Conservation (phyloP, 2,329 filamentous ascomycete genomes). For the Colletotrichum limetticola region DNA sequence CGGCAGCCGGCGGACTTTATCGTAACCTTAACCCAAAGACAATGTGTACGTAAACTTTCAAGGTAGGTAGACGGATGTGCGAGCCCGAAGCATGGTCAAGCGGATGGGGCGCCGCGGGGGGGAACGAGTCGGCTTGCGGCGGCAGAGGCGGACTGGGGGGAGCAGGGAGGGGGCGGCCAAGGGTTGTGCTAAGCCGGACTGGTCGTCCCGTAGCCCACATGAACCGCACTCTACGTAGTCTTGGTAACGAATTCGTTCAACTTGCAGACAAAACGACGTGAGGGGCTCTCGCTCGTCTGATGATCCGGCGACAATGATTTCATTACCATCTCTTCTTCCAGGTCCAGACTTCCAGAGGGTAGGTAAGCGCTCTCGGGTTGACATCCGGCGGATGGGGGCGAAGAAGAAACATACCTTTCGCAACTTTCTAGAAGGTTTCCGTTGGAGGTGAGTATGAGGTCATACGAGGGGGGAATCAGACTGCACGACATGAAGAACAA, state of each 20-base stretch:
- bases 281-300: conserved; percentile 9
- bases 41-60: not conserved
- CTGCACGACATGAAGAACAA: too few species aligned
- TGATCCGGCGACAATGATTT: conserved; percentile 17
- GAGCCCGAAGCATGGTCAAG: not conserved
- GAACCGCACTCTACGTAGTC: not conserved
- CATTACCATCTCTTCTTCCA: not conserved
- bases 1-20: not conserved
- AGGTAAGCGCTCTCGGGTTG: not conserved
- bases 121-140: conserved; percentile 5
- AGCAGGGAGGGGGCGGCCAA: too few species aligned
- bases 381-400: not conserved
- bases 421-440: not conserved
- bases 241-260: not conserved
- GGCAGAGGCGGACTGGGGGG: not conserved
- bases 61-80: not conserved
- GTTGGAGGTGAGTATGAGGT: not conserved
- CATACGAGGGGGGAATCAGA: not conserved
- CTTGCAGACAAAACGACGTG: conserved; percentile 4
- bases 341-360: not conserved
- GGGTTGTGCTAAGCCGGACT: not conserved
- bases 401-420: too few species aligned
- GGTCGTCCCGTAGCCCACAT: not conserved
- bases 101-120: not conserved
- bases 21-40: not conserved